Percentiles rank a stretch among this genome's conserved stretches.
Evolutionary conservation across 2,329 filamentous ascomycete genomes (phyloP).

Genomic region (Dryadomyces quercivorus): DNA sequence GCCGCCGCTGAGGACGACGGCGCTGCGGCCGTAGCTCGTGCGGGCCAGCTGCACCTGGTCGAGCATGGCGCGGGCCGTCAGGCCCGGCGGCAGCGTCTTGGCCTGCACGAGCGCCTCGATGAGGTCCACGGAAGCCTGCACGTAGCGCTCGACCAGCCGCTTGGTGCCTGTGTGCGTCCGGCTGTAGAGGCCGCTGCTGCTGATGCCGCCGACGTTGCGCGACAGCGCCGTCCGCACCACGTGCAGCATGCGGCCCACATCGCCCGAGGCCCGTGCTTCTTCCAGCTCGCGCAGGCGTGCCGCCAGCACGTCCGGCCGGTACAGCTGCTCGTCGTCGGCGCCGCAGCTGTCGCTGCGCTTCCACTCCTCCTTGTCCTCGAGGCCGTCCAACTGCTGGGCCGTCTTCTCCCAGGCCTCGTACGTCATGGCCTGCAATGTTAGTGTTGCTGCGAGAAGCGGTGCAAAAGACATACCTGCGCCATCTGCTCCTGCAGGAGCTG

Average conservation of each 20-base stretch:
- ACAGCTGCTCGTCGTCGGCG: constrained; percentile 52
- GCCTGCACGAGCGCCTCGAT: constrained; percentile 54
- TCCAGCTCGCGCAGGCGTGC: constrained; percentile 62
- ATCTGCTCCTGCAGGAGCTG: background rate
- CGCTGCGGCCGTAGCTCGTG: constrained; percentile 76
- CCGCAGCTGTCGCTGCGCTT: constrained; percentile 41
- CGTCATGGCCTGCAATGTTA: constrained; percentile 44
- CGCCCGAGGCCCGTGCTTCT: constrained; percentile 56
- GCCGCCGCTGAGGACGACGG: constrained; percentile 71
- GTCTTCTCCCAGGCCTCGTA: constrained; percentile 63
- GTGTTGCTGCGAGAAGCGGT: background rate
- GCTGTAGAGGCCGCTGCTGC: constrained; percentile 67
- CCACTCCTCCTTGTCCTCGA: constrained; percentile 76
- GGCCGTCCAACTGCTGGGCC: constrained; percentile 62
- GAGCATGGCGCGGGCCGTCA: constrained; percentile 48
- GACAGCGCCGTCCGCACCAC: constrained; percentile 69
- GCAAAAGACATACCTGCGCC: background rate
- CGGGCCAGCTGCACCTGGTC: constrained; percentile 60
- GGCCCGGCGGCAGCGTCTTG: constrained; percentile 31
- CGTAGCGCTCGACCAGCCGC: constrained; percentile 73
- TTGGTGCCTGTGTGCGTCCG: constrained; percentile 83
- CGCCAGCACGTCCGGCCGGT: constrained; percentile 51
- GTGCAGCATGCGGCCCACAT: constrained; percentile 67
- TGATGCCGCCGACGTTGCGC: constrained; percentile 76
- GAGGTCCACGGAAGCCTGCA: constrained; percentile 63